Evolutionary conservation across 2,329 filamentous ascomycete genomes (phyloP), one percentile per base, ranked within the genome.

Genomic region (Exophiala mesophila): DNA sequence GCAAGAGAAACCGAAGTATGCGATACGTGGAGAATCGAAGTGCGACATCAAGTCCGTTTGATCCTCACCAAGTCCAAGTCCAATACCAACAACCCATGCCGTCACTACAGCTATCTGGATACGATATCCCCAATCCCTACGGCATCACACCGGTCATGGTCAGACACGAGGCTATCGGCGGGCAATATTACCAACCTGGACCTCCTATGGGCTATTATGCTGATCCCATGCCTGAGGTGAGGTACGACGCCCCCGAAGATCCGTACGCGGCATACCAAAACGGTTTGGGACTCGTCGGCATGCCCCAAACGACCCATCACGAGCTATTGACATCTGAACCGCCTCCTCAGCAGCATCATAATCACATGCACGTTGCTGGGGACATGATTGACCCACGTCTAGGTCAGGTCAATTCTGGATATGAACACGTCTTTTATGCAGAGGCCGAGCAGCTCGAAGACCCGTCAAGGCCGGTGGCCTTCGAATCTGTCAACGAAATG

Each of bases 341-440:
- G 21, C 12, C 23, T 12, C 23, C 23, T 12, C 60, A 59, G 15
- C 50, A 55, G n/a, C 50, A 53, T 21, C 49, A 55, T 4, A 37
- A 57, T n/a, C 37, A 55, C 2, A 48, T 60, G 1, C 54, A 50
- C 17, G 49, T 53, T 4, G 44, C 58, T 23, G 47, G 56, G n/a
- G 53, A 57, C 23, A 64, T 67, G 41, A 55, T 71, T 31, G 68
- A 71, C 39, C 68, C 68, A 21, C 63, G 65, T 21, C 56, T 71
- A 28, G 44, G 41, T n/a, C 43, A 46, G 17, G 6, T 43, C 4
- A 42, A 48, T 21, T 51, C 70, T 28, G 54, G 54, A 17, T 62
- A 61, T 35, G 52, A 59, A 13, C 43, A 52, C 17, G 46, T 45
- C 10, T 49, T 50, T 51, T 55, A 41, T 24, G 50, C 40, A 38